Base-by-base conservation (phyloP, 2,329 filamentous ascomycete species). In the Daldinia sp. region DNA sequence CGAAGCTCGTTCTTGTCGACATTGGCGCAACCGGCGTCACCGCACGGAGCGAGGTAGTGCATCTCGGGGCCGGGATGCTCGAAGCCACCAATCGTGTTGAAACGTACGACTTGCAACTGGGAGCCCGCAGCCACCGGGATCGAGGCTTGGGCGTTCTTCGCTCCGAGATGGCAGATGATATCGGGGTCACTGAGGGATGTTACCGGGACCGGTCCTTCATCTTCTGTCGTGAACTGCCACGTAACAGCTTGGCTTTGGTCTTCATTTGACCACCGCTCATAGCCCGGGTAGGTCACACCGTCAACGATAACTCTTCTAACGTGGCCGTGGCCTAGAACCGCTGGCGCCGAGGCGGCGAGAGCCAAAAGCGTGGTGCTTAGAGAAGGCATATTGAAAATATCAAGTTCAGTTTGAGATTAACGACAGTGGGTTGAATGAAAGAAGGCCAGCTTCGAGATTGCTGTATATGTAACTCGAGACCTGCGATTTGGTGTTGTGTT, bases 41-140 rank as follows among this genome's bases (percentile, higher is more conserved):
- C 70, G 47, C 74, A 77, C 13, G 74, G 68, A 13, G 77, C 77
- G 6, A 78, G 71, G 58, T 77, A 77, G 43, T 76, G 71, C 58
- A 77, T 71, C 49, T 72, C 66, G 6, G 74, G 72, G 13, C 75
- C 75, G 13, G 70, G 66, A 32, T 70, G 66, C 27, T 70, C 49
- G 39, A 64, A 70, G 6, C 68, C 66, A 5, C 64, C 67, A 25
- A 54, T 62, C n/a, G 58, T 58, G 57, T 63, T 67, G 35, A 67
- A 72, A 58, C 74, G 74, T 15, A 68, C 67, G 52, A 76, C 67
- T 13, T 68, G 66, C 8, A 76, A 37, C 23, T 66, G 57, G 45
- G 68, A 68, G 13, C 74, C 74, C 1, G 74, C 72, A 45, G 43
- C 62, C 1, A 59, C 70, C 39, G 53, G 61, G 23, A 59, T 65